Evolutionary conservation across 1,284 basidiomycete species (phyloP).

Genomic region (Pseudozyma sp.): DNA sequence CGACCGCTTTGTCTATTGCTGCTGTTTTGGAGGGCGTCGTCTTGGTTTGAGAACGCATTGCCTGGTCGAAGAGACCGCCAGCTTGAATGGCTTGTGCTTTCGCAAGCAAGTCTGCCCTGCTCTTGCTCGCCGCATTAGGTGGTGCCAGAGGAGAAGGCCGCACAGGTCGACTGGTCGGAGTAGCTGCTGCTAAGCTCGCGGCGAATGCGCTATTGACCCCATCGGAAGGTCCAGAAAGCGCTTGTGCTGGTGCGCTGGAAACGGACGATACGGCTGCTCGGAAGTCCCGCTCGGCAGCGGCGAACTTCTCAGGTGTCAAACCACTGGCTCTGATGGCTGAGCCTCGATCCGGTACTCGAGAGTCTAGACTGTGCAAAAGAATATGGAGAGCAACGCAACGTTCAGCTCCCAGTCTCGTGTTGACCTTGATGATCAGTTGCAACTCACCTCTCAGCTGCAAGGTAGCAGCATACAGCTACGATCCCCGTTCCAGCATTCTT

Average conservation of each 20-base stretch:
- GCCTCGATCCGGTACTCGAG: conserved; percentile 19
- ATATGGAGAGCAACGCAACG: not conserved
- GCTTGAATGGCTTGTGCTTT: conserved; percentile 50
- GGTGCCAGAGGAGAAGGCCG: conserved; percentile 17
- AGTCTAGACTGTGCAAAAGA: conserved; percentile 27
- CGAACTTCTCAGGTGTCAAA: conserved; percentile 40
- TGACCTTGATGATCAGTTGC: not conserved
- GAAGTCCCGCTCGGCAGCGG: conserved; percentile 43
- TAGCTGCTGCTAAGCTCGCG: conserved; percentile 16
- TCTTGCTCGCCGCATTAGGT: conserved; percentile 15
- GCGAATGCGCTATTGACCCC: conserved; percentile 22
- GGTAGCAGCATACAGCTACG: conserved; percentile 47
- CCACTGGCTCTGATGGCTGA: conserved; percentile 41
- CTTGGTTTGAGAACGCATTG: conserved; percentile 23
- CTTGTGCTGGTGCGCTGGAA: conserved; percentile 26
- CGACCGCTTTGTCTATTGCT: not conserved
- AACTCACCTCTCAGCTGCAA: conserved; percentile 47
- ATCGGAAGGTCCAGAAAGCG: conserved; percentile 36
- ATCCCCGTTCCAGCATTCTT: conserved; percentile 48
- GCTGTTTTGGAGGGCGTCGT: conserved; percentile 1
- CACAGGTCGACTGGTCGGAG: conserved; percentile 7
- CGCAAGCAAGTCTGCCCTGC: conserved; percentile 41
- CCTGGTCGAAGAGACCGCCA: conserved; percentile 43
- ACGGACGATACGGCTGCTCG: conserved; percentile 38
- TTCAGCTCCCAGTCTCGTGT: not conserved